These are phyloP conservation scores for Colletotrichum paranaense DNA, from an alignment of 2,329 filamentous ascomycete species.

Conservation along the genomic window DNA sequence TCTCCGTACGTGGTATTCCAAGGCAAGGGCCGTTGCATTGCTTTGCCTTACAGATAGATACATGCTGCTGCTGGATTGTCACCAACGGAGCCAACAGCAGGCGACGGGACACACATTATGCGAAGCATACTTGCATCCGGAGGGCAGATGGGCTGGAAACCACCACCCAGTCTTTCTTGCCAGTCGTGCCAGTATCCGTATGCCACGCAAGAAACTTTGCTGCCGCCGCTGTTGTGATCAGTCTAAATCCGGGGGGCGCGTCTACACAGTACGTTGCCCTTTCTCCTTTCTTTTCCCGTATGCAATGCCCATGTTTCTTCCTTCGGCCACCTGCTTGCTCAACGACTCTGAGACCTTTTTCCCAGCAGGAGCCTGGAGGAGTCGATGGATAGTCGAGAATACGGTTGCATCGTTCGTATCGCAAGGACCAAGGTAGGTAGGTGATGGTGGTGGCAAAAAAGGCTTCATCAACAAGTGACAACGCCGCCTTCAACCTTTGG, in stretches of 20 bases:
- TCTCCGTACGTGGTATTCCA: not conserved
- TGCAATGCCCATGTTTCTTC: not conserved
- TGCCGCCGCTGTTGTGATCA: too few relatives aligned
- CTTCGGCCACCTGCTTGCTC: not conserved
- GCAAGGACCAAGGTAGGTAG: too few relatives aligned
- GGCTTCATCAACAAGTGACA: too few relatives aligned
- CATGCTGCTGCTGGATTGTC: not conserved
- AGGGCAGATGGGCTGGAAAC: not conserved
- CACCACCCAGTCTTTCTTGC: not conserved
- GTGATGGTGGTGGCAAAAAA: not conserved
- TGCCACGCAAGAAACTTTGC: too few relatives aligned
- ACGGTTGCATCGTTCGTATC: not conserved
- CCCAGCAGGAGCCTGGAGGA: not conserved
- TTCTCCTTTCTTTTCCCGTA: not conserved
- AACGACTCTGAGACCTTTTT: not conserved
- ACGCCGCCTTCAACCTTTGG: not conserved
- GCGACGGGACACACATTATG: constrained; percentile 45
- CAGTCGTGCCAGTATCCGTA: not conserved
- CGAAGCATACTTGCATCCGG: constrained; percentile 55
- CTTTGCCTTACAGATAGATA: constrained; percentile 22
- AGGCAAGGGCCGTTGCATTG: constrained; percentile 35
- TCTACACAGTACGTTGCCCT: too few relatives aligned
- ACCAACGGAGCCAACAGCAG: constrained; percentile 15
- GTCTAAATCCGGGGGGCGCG: too few relatives aligned
- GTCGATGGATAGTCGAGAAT: too few relatives aligned